Conservation (phyloP, 495 filamentous ascomycete species). For the Cercophora sp. region DNA sequence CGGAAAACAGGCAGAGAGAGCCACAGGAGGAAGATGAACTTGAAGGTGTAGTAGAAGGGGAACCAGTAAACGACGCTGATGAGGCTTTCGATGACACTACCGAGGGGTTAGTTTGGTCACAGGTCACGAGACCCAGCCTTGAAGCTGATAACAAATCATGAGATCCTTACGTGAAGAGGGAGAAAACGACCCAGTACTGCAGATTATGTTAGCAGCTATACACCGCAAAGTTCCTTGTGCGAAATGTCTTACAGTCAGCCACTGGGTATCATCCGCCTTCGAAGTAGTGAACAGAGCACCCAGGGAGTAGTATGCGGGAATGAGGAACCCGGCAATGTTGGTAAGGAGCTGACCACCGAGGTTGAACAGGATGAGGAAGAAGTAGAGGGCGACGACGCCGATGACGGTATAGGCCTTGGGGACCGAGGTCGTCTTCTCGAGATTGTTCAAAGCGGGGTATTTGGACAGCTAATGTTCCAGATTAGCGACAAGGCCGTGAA, state of each 20-base stretch:
- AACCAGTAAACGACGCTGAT: conserved; percentile 98
- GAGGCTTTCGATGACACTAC: conserved; percentile 79
- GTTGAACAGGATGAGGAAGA: conserved; percentile 99
- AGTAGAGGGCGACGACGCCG: conserved; percentile 80
- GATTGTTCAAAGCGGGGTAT: conserved; percentile 89
- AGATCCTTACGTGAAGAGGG: conserved; percentile 70
- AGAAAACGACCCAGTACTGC: conserved; percentile 97
- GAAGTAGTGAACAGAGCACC: conserved; percentile 77
- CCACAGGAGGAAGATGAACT: conserved; percentile 95
- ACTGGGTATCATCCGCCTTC: conserved; percentile 90
- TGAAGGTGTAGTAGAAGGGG: conserved; percentile 99
- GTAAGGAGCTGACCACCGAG: conserved; percentile 94
- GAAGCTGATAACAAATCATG: neutral
- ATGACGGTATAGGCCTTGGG: conserved; percentile 96
- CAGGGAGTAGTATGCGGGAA: conserved; percentile 95
- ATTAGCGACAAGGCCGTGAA: conserved; percentile 16
- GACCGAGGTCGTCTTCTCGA: conserved; percentile 91
- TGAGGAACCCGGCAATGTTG: conserved; percentile 89
- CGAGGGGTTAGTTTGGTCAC: conserved; percentile 8
- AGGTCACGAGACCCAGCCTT: neutral
- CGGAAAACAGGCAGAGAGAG: conserved; percentile 88
- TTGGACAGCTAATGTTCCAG: conserved; percentile 72
- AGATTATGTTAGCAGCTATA: conserved; percentile 27
- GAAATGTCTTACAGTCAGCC: conserved; percentile 62
- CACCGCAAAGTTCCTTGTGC: too few species aligned